phyloP scores from a whole-genome alignment of 2,329 filamentous ascomycete genomes.

The Epichloe brachyelytri region DNA sequence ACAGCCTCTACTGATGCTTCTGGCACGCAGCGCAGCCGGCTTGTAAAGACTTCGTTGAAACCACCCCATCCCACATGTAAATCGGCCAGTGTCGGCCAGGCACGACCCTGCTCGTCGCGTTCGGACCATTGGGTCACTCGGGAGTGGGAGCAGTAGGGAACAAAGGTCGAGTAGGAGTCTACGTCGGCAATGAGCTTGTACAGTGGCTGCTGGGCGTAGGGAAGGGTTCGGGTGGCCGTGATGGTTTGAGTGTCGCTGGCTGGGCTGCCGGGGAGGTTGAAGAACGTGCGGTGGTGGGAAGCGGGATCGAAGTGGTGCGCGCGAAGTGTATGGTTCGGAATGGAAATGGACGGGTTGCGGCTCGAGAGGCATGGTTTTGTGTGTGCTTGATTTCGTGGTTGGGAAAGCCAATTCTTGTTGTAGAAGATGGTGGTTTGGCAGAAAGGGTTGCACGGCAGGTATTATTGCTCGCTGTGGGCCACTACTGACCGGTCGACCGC shows the following conservation, averaged over 20 bases:
- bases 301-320: not conserved
- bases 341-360: not conserved
- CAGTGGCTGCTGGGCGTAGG: conserved; percentile 56
- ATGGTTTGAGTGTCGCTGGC: conserved; percentile 44
- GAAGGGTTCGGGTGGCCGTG: conserved; percentile 60
- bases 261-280: conserved; percentile 11
- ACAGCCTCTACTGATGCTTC: conserved; percentile 64
- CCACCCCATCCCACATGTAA: conserved; percentile 77
- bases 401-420: not conserved
- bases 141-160: conserved; percentile 79
- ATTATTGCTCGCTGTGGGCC: too few species aligned
- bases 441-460: too few species aligned
- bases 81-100: conserved; percentile 62
- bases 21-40: conserved; percentile 64
- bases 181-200: conserved; percentile 85
- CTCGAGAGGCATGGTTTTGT: conserved; percentile 1
- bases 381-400: not conserved
- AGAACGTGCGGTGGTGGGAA: conserved; percentile 9
- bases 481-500: too few species aligned
- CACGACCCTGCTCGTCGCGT: conserved; percentile 33
- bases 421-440: not conserved
- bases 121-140: conserved; percentile 63
- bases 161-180: conserved; percentile 68
- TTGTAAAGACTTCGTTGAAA: conserved; percentile 74
- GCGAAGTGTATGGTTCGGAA: not conserved